A percentile compares a stretch with the other conserved stretches of the same genome.
Evolutionary conservation across 257 asterid genomes (phyloP).

Genomic region (Solanum chilense): DNA sequence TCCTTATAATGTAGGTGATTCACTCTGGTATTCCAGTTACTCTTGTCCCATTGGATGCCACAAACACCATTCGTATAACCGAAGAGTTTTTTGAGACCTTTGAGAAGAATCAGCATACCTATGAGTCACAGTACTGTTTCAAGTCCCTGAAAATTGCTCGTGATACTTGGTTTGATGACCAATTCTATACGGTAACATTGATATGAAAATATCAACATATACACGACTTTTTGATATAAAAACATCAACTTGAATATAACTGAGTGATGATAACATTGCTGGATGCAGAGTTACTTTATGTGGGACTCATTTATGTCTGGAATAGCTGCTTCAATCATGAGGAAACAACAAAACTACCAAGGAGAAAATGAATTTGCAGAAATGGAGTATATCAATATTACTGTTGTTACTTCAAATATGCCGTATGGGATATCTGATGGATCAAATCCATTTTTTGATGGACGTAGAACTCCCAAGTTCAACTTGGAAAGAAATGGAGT

Average conservation of each 20-base stretch:
- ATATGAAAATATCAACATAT: neutral
- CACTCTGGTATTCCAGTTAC: conserved; percentile 81
- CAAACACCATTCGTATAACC: conserved; percentile 71
- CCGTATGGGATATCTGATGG: conserved; percentile 56
- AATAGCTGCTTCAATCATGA: conserved; percentile 80
- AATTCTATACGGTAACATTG: conserved; percentile 49
- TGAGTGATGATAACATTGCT: neutral
- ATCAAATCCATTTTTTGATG: conserved; percentile 70
- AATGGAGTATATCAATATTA: conserved; percentile 72
- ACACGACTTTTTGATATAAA: neutral
- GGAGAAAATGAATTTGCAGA: conserved; percentile 81
- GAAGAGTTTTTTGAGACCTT: conserved; percentile 31
- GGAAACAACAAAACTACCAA: conserved; percentile 14
- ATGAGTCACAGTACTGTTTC: conserved; percentile 80
- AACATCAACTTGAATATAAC: neutral
- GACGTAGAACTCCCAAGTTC: conserved; percentile 37
- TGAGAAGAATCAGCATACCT: conserved; percentile 64
- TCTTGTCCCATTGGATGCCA: conserved; percentile 86
- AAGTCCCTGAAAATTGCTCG: conserved; percentile 61
- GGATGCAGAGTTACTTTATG: conserved; percentile 73
- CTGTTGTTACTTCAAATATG: conserved; percentile 64
- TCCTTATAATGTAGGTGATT: conserved; percentile 36
- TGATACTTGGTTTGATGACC: conserved; percentile 53
- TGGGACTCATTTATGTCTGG: conserved; percentile 81
- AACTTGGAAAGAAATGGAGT: conserved; percentile 38